phyloP scores from a whole-genome alignment of 2,329 filamentous ascomycete genomes.

The Domatiomyces globalis region DNA sequence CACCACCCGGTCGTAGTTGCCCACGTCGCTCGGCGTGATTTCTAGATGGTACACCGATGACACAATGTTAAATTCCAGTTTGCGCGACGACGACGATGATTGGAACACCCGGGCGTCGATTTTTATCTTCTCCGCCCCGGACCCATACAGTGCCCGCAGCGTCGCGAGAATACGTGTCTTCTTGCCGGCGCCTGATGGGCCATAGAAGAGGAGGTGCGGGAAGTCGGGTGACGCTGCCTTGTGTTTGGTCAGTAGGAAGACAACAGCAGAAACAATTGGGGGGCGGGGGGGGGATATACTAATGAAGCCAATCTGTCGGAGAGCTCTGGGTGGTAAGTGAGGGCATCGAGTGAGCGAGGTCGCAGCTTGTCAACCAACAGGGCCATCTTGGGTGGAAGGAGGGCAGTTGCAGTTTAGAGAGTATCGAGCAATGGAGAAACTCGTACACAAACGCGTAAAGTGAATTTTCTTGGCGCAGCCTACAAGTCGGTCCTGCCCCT shows the following conservation, averaged over 20 bases:
- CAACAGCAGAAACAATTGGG: not conserved
- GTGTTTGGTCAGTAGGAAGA: constrained; percentile 4
- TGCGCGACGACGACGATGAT: constrained; percentile 74
- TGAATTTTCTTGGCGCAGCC: not conserved
- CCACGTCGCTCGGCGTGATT: constrained; percentile 93
- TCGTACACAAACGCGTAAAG: not conserved
- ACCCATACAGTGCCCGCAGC: constrained; percentile 84
- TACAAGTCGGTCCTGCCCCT: too few relatives aligned
- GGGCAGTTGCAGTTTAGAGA: not conserved
- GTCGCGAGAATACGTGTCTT: constrained; percentile 95
- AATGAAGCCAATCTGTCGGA: constrained; percentile 76
- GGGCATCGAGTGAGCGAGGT: constrained; percentile 35
- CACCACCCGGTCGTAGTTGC: constrained; percentile 90
- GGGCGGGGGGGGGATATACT: constrained; percentile 37
- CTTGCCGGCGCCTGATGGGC: constrained; percentile 90
- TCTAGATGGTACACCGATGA: constrained; percentile 95
- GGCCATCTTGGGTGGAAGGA: constrained; percentile 35
- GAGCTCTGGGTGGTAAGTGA: constrained; percentile 80
- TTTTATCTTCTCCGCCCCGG: constrained; percentile 99
- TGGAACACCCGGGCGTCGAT: constrained; percentile 96
- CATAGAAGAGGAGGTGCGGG: constrained; percentile 92
- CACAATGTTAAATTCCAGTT: constrained; percentile 98
- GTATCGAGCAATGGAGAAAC: not conserved
- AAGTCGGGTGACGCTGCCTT: constrained; percentile 96
- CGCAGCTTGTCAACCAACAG: constrained; percentile 52